These are phyloP conservation scores for Cadophora luteo-olivacea DNA, from an alignment of 2,329 filamentous ascomycete species.

Conservation along the genomic window DNA sequence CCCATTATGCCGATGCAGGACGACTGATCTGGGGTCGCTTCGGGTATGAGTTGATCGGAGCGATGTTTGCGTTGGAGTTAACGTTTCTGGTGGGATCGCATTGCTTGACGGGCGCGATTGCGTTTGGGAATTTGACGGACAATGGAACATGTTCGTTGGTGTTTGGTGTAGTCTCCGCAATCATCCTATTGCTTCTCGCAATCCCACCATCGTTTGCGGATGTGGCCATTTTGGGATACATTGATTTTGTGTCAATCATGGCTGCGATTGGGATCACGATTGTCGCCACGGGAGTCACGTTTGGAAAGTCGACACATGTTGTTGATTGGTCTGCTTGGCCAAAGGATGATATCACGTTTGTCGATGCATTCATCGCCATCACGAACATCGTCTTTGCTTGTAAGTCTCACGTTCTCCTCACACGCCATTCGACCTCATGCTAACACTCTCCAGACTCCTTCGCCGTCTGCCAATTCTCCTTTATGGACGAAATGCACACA, in stretches of 20 bases:
- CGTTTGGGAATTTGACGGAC: slow-evolving; percentile 61
- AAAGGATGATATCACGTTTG: slow-evolving; percentile 46
- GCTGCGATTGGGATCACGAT: slow-evolving; percentile 62
- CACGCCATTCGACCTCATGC: no score
- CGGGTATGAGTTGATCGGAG: slow-evolving; percentile 59
- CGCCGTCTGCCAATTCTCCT: slow-evolving; percentile 40
- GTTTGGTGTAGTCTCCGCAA: slow-evolving; percentile 57
- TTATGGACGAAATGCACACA: slow-evolving; percentile 45
- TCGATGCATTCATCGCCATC: slow-evolving; percentile 56
- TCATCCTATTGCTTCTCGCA: slow-evolving; percentile 58
- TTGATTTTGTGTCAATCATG: slow-evolving; percentile 55
- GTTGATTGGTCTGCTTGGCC: slow-evolving; percentile 39
- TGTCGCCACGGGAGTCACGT: slow-evolving; percentile 56
- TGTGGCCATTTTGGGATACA: slow-evolving; percentile 60
- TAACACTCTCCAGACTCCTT: slow-evolving; percentile 40
- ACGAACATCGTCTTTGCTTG: slow-evolving; percentile 67
- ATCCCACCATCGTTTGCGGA: slow-evolving; percentile 63
- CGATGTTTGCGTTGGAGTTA: slow-evolving; percentile 59
- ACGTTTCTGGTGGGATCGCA: slow-evolving; percentile 69
- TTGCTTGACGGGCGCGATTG: slow-evolving; percentile 65
- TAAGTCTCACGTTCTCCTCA: slow-evolving; percentile 33
- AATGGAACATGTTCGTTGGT: slow-evolving; percentile 62
- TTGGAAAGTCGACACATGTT: slow-evolving; percentile 17
- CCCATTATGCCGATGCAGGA: slow-evolving; percentile 58
- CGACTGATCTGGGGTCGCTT: slow-evolving; percentile 57